These are phyloP conservation scores for Polyporus tsugae DNA, from an alignment of 1,284 basidiomycete genomes.

Conservation along the genomic window DNA sequence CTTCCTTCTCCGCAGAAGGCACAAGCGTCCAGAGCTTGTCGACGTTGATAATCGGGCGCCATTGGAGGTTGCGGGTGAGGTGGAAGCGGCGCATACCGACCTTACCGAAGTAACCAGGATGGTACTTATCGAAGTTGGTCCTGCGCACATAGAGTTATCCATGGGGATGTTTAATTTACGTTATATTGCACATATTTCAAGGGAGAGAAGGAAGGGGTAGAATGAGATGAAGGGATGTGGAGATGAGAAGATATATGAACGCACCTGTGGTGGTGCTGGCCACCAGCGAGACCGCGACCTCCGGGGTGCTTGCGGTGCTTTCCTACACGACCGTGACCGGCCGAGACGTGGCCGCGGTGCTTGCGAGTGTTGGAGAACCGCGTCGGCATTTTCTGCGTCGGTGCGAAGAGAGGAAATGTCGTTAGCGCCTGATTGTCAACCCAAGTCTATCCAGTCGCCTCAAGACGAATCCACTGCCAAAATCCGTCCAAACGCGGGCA, in stretches of 20 bases:
- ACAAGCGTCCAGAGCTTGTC: constrained; percentile 92
- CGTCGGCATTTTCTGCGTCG: constrained; percentile 86
- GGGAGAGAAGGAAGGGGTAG: not conserved
- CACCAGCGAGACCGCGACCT: constrained; percentile 99
- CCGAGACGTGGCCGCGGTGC: constrained; percentile 98
- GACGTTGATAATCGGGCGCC: constrained; percentile 96
- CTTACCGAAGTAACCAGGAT: constrained; percentile 99
- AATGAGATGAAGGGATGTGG: not conserved
- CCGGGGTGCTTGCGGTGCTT: constrained; percentile 99
- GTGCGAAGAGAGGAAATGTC: constrained; percentile 8
- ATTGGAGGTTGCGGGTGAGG: constrained; percentile 89
- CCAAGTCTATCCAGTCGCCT: constrained; percentile 40
- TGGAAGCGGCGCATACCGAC: constrained; percentile 99
- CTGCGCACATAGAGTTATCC: constrained; percentile 46
- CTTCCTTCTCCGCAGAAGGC: constrained; percentile 80
- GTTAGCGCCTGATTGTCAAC: constrained; percentile 29
- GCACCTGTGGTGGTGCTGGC: constrained; percentile 98
- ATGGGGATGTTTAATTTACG: not conserved
- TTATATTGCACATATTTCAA: not conserved
- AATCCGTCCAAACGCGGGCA: constrained; percentile 39
- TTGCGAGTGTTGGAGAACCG: constrained; percentile 96
- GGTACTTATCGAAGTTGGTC: constrained; percentile 94
- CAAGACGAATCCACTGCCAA: constrained; percentile 57
- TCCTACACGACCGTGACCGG: constrained; percentile 99
- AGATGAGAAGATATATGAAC: constrained; percentile 40